A percentile compares a stretch with the other conserved stretches of the same genome.
Evolutionary conservation across 352 stramenopile genomes (phyloP).

Genomic region (Detonula confervacea): DNA sequence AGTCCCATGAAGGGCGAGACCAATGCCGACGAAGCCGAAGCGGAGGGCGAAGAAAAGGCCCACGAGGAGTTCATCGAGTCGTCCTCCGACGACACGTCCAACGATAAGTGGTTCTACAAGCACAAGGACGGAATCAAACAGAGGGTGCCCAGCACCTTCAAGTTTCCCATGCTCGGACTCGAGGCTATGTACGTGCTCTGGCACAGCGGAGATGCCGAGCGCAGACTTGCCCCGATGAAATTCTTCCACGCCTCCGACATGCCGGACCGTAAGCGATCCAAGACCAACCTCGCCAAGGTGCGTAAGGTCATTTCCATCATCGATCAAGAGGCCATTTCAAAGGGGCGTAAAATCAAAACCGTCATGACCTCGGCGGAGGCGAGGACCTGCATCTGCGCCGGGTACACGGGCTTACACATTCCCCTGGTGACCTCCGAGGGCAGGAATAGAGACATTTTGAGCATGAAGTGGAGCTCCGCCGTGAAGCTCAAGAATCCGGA

Average conservation of each 20-base stretch:
- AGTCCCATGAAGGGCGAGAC: neutral
- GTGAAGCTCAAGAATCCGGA: constrained; percentile 2
- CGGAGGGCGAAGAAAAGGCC: constrained; percentile 3
- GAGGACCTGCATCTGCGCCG: neutral
- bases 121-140: constrained; percentile 23
- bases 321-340: neutral
- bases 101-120: constrained; percentile 27
- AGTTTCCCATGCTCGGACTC: constrained; percentile 31
- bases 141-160: constrained; percentile 29
- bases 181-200: constrained; percentile 37
- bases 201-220: constrained; percentile 16
- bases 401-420: constrained; percentile 2
- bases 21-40: neutral
- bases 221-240: constrained; percentile 23
- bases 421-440: neutral
- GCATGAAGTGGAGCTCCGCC: constrained; percentile 7
- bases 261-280: neutral
- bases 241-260: constrained; percentile 7
- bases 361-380: constrained; percentile 10
- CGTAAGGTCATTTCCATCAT: constrained; percentile 18
- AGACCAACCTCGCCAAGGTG: constrained; percentile 19
- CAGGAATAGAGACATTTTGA: neutral
- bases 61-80: neutral
- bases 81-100: neutral
- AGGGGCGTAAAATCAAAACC: constrained; percentile 8